Base-by-base conservation (phyloP, 257 asterid genomes). In the Jaltomata sinuosa region DNA sequence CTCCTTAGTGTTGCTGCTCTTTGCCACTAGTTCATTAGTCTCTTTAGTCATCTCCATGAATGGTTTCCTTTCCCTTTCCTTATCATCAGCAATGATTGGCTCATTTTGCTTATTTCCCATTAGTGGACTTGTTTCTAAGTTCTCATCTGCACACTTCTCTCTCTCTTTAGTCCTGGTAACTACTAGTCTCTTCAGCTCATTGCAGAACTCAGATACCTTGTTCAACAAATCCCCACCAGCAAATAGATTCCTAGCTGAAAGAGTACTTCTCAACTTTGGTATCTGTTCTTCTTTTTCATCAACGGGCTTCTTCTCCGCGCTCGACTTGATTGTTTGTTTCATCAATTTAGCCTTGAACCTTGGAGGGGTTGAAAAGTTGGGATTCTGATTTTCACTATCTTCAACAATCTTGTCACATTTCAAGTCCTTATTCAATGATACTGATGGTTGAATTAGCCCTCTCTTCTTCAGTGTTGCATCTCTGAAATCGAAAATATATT, bases 131-230 rank as follows among this genome's bases (percentile, higher is more conserved):
- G n/a, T 86, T 52, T 78, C 87, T 57, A 40, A 67, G 82, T 79
- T 68, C 62, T 53, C 91, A 0, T 25, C 40, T 45, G 84, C 84
- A 84, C 87, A 89, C 85, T 83, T 87, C 36, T 91, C 95, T 83
- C 86, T 93, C 55, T 88, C 92, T 64, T 69, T 88, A 19, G 90
- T 79, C 88, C 97, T 89, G 11, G 85, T 86, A 8, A 97, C 94
- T 27, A 47, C 81, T 90, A 97, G 61, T 65, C 86, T 94, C 87
- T 97, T 97, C 91, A 97, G 88, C 87, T 94, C 98, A 61, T 89
- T 93, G 92, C 98, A 97, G 80, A 97, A 97, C 27, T 97, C 99
- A 0, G 97, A 87, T 11, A 97, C 95, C 88, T 93, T 95, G 84
- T 85, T 91, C 55, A 97, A 85, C 81, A 97, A 86, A 81, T 94